These are phyloP conservation scores for Cladophialophora immunda DNA, from an alignment of 2,329 filamentous ascomycete species.

Conservation along the genomic window DNA sequence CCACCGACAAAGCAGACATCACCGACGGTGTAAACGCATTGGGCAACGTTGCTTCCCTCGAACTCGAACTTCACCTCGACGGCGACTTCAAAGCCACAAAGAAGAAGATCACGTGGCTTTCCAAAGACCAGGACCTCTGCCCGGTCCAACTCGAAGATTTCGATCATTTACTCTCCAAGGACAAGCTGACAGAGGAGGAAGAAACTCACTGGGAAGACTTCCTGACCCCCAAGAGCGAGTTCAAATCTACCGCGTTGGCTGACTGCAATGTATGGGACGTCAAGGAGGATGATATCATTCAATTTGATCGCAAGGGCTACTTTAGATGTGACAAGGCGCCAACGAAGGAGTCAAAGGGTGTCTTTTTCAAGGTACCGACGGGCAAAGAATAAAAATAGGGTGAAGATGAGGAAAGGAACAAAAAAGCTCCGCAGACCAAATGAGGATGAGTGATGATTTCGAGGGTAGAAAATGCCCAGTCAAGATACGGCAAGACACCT, in stretches of 20 bases:
- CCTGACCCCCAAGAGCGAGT: slow-evolving; percentile 75
- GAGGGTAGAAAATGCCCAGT: background rate
- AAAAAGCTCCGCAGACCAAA: background rate
- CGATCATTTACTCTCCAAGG: slow-evolving; percentile 94
- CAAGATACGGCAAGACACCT: background rate
- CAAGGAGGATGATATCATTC: slow-evolving; percentile 84
- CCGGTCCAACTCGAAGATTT: slow-evolving; percentile 91
- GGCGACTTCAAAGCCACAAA: slow-evolving; percentile 88
- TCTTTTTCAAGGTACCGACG: slow-evolving; percentile 43
- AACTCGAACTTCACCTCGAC: slow-evolving; percentile 80
- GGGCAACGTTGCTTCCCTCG: slow-evolving; percentile 70
- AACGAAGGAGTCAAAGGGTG: slow-evolving; percentile 32
- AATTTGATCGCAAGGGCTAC: slow-evolving; percentile 87
- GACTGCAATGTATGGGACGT: slow-evolving; percentile 78
- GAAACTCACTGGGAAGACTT: slow-evolving; percentile 78
- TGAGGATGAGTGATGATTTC: background rate
- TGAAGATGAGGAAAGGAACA: background rate
- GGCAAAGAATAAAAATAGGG: slow-evolving; percentile 37
- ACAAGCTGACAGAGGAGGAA: slow-evolving; percentile 81
- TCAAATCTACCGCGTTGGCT: slow-evolving; percentile 73
- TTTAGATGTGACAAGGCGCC: slow-evolving; percentile 74
- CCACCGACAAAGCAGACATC: slow-evolving; percentile 34
- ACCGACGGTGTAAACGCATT: slow-evolving; percentile 37
- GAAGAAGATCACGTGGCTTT: slow-evolving; percentile 92
- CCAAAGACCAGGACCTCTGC: slow-evolving; percentile 74